These are phyloP conservation scores for Canavalia ensiformis DNA, from an alignment of 306 rosid genomes.

Conservation along the genomic window DNA sequence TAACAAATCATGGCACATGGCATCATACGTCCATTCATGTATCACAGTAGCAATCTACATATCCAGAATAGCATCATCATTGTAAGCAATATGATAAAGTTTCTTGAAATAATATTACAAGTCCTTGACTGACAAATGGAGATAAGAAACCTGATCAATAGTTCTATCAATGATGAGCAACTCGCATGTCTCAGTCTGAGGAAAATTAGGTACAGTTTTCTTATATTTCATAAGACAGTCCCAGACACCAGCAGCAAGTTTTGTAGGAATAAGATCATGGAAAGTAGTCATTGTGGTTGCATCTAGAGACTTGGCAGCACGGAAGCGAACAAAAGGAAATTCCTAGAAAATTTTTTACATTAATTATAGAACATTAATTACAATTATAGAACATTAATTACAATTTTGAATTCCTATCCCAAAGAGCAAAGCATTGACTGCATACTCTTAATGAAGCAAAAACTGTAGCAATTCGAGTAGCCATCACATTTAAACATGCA, in stretches of 20 bases:
- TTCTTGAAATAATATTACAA: constrained; percentile 34
- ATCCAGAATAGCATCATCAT: constrained; percentile 53
- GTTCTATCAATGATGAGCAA: constrained; percentile 97
- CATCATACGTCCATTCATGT: constrained; percentile 98
- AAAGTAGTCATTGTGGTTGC: constrained; percentile 93
- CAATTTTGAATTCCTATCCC: constrained; percentile 21
- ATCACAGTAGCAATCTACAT: constrained; percentile 93
- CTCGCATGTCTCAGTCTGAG: constrained; percentile 94
- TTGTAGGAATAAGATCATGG: constrained; percentile 91
- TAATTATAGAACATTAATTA: constrained; percentile 47
- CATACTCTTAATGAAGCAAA: constrained; percentile 96
- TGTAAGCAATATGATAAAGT: constrained; percentile 46
- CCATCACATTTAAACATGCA: constrained; percentile 84
- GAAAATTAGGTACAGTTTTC: constrained; percentile 74
- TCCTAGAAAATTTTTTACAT: constrained; percentile 64
- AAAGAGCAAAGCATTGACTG: constrained; percentile 26
- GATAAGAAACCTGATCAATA: constrained; percentile 85
- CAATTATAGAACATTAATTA: constrained; percentile 28
- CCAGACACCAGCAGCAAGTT: constrained; percentile 96
- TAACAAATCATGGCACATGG: constrained; percentile 93
- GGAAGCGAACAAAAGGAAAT: constrained; percentile 81
- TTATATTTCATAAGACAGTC: constrained; percentile 85
- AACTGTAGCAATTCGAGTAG: constrained; percentile 85
- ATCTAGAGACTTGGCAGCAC: constrained; percentile 95
- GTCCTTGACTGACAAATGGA: constrained; percentile 48